Percentiles rank a stretch among this genome's conserved stretches.
These are phyloP conservation scores for Dryas integrifolia DNA, from an alignment of 331 rosid species.

Conservation along the genomic window DNA sequence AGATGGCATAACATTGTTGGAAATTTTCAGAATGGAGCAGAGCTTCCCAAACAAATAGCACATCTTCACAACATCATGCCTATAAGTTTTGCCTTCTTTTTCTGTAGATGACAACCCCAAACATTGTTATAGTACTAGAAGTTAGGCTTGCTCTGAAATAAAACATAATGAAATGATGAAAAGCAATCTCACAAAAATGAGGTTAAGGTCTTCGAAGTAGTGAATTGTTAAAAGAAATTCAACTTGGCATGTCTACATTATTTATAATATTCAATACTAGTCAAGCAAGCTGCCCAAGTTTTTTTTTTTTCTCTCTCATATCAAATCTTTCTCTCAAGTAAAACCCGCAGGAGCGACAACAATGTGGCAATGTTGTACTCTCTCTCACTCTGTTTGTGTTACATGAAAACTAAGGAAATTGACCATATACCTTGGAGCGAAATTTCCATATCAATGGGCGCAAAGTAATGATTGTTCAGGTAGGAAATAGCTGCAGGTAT, in stretches of 20 bases:
- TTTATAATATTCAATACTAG: neutral
- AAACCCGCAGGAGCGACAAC: neutral
- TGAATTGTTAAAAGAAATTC: neutral
- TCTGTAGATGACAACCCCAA: conserved; percentile 41
- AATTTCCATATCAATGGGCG: conserved; percentile 60
- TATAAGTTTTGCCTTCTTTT: conserved; percentile 52
- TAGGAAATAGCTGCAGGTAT: conserved; percentile 59
- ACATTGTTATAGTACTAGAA: neutral
- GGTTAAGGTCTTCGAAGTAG: neutral
- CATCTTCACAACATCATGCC: conserved; percentile 56
- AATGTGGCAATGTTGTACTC: conserved; percentile 9
- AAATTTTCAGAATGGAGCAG: conserved; percentile 62
- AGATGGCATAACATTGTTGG: conserved; percentile 27
- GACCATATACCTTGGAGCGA: conserved; percentile 54
- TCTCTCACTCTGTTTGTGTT: neutral
- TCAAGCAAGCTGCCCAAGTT: neutral
- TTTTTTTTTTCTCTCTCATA: neutral
- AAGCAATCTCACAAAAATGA: neutral
- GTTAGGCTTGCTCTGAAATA: conserved; percentile 6
- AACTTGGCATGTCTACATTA: neutral
- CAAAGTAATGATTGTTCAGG: conserved; percentile 57
- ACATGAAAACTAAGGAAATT: neutral
- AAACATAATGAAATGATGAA: neutral
- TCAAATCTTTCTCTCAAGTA: neutral
- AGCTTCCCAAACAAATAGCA: conserved; percentile 62